Conservation (phyloP, 2,329 filamentous ascomycete genomes). For the Apiospora marii region DNA sequence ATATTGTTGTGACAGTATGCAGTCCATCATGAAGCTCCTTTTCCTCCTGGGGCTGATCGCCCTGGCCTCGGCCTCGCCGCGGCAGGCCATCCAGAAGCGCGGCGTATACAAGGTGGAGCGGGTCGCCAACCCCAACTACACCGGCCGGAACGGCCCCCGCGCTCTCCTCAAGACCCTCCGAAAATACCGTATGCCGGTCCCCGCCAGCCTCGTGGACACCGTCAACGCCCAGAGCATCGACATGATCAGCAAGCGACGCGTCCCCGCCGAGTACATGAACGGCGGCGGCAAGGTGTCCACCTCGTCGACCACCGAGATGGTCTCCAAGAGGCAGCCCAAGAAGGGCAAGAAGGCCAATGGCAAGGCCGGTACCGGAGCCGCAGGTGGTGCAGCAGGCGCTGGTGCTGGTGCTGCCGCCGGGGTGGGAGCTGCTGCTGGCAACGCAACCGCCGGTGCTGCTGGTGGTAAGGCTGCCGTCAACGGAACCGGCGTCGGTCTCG, state of each 20-base stretch:
- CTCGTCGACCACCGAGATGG: background rate
- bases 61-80: constrained; percentile 35
- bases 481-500: constrained; percentile 36
- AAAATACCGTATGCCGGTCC: constrained; percentile 44
- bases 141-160: constrained; percentile 41
- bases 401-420: constrained; percentile 22
- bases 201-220: constrained; percentile 35
- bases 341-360: constrained; percentile 26
- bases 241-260: constrained; percentile 39
- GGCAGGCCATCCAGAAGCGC: constrained; percentile 38
- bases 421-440: background rate
- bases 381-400: constrained; percentile 21
- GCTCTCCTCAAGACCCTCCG: constrained; percentile 42
- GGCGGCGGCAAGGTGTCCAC: background rate
- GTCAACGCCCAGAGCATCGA: constrained; percentile 35
- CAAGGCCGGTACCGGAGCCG: background rate
- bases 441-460: constrained; percentile 25
- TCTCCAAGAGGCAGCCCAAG: constrained; percentile 30
- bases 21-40: constrained; percentile 37
- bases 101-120: constrained; percentile 44
- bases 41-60: constrained; percentile 39
- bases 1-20: constrained; percentile 32
- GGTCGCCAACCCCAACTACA: constrained; percentile 40
- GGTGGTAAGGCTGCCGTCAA: constrained; percentile 32
- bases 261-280: constrained; percentile 9